Conservation (phyloP, 768 basidiomycete species). For the Lyophyllum decastes region DNA sequence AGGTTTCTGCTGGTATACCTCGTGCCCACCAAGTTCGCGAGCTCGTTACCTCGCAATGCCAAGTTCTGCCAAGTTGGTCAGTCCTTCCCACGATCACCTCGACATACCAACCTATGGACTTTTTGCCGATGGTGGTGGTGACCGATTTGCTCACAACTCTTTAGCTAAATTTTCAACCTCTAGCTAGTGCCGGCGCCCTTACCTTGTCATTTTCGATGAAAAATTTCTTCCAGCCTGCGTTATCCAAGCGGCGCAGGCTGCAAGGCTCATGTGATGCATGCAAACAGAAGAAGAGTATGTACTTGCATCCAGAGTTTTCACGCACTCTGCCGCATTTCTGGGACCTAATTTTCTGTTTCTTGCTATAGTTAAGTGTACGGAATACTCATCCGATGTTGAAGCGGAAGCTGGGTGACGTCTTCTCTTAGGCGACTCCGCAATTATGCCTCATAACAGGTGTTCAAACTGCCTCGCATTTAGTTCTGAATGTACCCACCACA, state of each 20-base stretch:
- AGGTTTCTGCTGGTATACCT: no score
- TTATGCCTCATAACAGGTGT: slow-evolving; percentile 54
- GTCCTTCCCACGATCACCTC: no score
- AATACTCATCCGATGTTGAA: slow-evolving; percentile 5
- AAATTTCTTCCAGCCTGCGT: slow-evolving; percentile 1
- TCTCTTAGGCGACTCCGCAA: slow-evolving; percentile 58
- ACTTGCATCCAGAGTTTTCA: no score
- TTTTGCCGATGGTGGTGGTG: no score
- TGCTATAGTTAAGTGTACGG: slow-evolving; percentile 40
- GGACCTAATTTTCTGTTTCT: slow-evolving; percentile 1
- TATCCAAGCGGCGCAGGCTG: slow-evolving; percentile 39
- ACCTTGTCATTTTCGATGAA: not conserved
- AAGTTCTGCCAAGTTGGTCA: no score
- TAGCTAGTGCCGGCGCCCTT: not conserved
- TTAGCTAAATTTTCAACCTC: no score
- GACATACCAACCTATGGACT: no score
- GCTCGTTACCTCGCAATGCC: no score
- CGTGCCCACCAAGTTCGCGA: no score
- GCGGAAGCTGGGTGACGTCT: not conserved
- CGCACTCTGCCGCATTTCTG: not conserved
- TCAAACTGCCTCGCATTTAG: slow-evolving; percentile 54
- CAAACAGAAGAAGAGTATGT: slow-evolving; percentile 42
- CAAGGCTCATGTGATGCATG: slow-evolving; percentile 49
- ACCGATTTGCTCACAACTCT: no score
- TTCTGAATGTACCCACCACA: slow-evolving; percentile 55